phyloP scores from a whole-genome alignment of 441 rosid species.

The Euphorbia celastroides region DNA sequence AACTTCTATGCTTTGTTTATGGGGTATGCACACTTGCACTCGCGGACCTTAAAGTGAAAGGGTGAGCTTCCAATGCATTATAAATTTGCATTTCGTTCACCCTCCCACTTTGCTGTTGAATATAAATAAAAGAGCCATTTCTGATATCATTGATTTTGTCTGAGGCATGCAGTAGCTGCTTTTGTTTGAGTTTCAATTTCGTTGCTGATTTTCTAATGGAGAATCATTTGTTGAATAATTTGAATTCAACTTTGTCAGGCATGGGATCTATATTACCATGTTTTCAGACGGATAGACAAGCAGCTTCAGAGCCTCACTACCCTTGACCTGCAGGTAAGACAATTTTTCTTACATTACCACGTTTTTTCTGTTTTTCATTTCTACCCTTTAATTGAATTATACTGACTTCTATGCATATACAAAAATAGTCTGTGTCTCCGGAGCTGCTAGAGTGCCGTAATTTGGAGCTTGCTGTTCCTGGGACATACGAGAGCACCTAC shows the following conservation, averaged over 20 bases:
- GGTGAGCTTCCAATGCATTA: not conserved
- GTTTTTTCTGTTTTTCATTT: constrained; percentile 1
- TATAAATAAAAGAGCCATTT: not conserved
- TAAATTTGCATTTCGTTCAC: not conserved
- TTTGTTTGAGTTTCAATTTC: not conserved
- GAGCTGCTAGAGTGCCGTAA: constrained; percentile 85
- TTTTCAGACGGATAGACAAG: constrained; percentile 93
- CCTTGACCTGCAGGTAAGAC: constrained; percentile 84
- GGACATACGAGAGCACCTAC: constrained; percentile 40
- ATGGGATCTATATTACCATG: constrained; percentile 98
- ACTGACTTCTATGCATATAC: constrained; percentile 26
- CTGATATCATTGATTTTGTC: not conserved
- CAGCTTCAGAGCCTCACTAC: constrained; percentile 93
- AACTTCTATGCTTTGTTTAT: not conserved
- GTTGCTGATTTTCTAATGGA: not conserved
- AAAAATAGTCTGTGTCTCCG: constrained; percentile 88
- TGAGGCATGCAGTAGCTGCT: not conserved
- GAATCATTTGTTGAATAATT: constrained; percentile 6
- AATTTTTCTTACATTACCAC: constrained; percentile 3
- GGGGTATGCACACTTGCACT: too few relatives aligned
- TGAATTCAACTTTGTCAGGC: constrained; percentile 55
- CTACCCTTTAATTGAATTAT: constrained; percentile 6
- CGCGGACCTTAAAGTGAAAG: too few relatives aligned
- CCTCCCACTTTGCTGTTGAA: not conserved
- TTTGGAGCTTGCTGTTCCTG: constrained; percentile 99